Conservation (phyloP, 2,329 filamentous ascomycete genomes). For the Aspergillus amoenus region DNA sequence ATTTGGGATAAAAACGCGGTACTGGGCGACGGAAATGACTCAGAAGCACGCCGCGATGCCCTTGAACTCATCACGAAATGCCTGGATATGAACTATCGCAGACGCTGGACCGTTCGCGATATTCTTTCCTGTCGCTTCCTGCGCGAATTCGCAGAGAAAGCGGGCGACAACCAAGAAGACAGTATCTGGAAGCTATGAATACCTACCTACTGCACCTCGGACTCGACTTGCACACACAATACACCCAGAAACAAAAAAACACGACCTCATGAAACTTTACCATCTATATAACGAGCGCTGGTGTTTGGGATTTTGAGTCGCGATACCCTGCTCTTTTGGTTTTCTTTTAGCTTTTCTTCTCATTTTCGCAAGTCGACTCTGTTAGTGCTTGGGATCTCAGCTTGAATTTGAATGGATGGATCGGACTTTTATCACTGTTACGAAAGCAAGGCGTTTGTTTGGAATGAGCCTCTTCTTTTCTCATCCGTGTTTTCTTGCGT, state of each 20-base stretch:
- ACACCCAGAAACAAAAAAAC: constrained; percentile 1
- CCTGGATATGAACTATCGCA: constrained; percentile 55
- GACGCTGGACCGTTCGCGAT: constrained; percentile 58
- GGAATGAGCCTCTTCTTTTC: neutral
- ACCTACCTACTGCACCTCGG: neutral
- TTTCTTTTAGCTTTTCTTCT: neutral
- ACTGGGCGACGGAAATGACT: constrained; percentile 41
- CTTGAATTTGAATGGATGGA: neutral
- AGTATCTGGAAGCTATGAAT: constrained; percentile 39
- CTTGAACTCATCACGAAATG: constrained; percentile 61
- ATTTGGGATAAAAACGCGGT: constrained; percentile 58
- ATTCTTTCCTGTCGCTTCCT: constrained; percentile 59
- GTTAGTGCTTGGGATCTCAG: neutral
- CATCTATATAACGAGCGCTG: constrained; percentile 18
- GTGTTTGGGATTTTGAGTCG: constrained; percentile 25
- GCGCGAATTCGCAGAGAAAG: constrained; percentile 36
- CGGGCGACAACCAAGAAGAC: constrained; percentile 31
- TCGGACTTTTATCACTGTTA: neutral
- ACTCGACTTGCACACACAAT: neutral
- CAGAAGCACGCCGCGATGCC: constrained; percentile 43
- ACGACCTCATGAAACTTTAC: constrained; percentile 8
- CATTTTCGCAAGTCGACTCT: neutral
- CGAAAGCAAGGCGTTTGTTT: constrained; percentile 3
- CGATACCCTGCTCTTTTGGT: constrained; percentile 33
- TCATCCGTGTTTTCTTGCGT: neutral